Evolutionary conservation across 768 basidiomycete species (phyloP).

Genomic region (Tylopilus sp.): DNA sequence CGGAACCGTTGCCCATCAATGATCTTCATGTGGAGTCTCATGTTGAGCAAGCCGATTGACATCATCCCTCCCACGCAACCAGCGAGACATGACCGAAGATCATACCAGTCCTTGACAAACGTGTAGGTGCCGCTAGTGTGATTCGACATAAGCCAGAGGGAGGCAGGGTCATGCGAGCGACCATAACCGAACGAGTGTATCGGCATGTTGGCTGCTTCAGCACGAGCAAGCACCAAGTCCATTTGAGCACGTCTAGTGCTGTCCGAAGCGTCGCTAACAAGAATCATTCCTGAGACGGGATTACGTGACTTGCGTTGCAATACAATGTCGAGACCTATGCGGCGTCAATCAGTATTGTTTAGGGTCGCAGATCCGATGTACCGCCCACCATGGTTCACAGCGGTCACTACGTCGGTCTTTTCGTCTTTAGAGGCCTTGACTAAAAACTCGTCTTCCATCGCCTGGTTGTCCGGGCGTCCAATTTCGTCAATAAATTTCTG

Average conservation of each 20-base stretch:
- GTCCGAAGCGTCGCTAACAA: constrained; percentile 91
- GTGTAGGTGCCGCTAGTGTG: constrained; percentile 97
- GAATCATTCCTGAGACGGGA: constrained; percentile 84
- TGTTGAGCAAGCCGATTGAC: constrained; percentile 87
- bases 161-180: constrained; percentile 94
- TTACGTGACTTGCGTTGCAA: constrained; percentile 92
- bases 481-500: constrained; percentile 78
- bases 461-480: constrained; percentile 37
- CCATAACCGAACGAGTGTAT: constrained; percentile 98
- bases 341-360: neutral
- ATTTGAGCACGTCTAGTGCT: constrained; percentile 93
- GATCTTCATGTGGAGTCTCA: constrained; percentile 94
- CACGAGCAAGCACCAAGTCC: constrained; percentile 95
- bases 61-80: constrained; percentile 97
- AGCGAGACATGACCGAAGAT: constrained; percentile 86
- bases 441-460: constrained; percentile 60
- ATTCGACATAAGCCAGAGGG: constrained; percentile 98
- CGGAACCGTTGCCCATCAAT: constrained; percentile 88
- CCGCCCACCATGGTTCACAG: constrained; percentile 84
- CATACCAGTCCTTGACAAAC: constrained; percentile 97
- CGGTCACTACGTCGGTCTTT: constrained; percentile 95
- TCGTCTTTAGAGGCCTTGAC: constrained; percentile 82
- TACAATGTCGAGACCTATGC: constrained; percentile 82
- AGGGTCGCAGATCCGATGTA: neutral
- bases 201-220: constrained; percentile 94